Conservation (phyloP, 441 rosid genomes). For the Theobroma grandiflorum region DNA sequence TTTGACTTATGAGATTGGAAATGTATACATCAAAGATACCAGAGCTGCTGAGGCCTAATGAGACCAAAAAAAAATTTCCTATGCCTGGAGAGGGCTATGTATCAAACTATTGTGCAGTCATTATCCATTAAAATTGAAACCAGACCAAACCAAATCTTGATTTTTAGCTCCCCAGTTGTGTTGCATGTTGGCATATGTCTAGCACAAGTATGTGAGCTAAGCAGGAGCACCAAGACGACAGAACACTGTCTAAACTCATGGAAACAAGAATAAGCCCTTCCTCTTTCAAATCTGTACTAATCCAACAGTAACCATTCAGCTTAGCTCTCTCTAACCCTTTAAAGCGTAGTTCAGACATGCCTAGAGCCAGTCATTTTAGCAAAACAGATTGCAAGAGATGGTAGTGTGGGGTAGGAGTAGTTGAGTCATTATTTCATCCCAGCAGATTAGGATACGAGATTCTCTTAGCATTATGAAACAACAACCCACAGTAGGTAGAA, state of each 20-base stretch:
- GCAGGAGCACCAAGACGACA: neutral
- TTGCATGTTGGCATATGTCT: neutral
- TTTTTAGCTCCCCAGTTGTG: neutral
- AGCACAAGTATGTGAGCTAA: neutral
- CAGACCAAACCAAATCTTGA: neutral
- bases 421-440: neutral
- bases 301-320: neutral
- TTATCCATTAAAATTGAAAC: constrained; percentile 8
- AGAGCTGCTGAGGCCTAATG: neutral
- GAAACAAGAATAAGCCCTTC: neutral
- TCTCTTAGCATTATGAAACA: neutral
- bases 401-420: neutral
- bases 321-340: neutral
- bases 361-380: neutral
- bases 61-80: neutral
- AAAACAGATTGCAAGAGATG: neutral
- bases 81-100: neutral
- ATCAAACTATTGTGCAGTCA: constrained; percentile 14
- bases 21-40: neutral
- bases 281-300: neutral
- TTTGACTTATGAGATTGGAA: neutral
- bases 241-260: neutral
- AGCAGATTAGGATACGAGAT: neutral
- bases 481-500: neutral
- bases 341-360: neutral